These are phyloP conservation scores for Suhomyces maxii DNA, from an alignment of 1,139 yeast species.

Conservation along the genomic window DNA sequence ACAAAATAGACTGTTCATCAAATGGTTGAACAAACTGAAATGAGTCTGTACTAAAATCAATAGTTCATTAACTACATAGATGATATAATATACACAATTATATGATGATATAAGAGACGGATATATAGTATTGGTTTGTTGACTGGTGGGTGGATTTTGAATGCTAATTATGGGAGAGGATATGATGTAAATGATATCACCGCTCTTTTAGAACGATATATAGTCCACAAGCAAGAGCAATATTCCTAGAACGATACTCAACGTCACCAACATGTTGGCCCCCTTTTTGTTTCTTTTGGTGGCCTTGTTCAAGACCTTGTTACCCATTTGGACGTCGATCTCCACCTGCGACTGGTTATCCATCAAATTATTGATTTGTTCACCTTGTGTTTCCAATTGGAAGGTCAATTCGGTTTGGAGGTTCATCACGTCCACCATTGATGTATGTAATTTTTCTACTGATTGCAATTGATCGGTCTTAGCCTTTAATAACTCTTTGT, in stretches of 20 bases:
- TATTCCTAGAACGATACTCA: conserved; percentile 63
- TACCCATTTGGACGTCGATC: conserved; percentile 70
- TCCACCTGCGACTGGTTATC: conserved; percentile 74
- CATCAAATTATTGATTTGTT: conserved; percentile 63
- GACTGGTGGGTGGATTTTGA: too few relatives aligned
- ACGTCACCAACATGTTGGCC: conserved; percentile 62
- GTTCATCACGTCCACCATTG: conserved; percentile 77
- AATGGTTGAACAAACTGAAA: too few relatives aligned
- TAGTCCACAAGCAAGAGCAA: conserved; percentile 65
- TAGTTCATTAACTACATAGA: too few relatives aligned
- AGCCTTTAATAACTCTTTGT: conserved; percentile 59
- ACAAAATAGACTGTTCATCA: too few relatives aligned
- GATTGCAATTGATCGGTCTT: conserved; percentile 69
- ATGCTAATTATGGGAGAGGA: too few relatives aligned
- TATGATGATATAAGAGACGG: too few relatives aligned
- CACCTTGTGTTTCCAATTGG: conserved; percentile 75
- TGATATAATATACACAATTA: too few relatives aligned
- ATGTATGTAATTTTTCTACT: conserved; percentile 68
- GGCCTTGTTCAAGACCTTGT: conserved; percentile 69
- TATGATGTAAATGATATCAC: too few relatives aligned
- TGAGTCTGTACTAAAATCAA: too few relatives aligned
- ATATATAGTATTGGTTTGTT: too few relatives aligned
- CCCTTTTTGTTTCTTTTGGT: conserved; percentile 69
- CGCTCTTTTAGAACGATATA: conserved; percentile 32
- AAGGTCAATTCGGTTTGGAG: conserved; percentile 76